Conservation (phyloP, 495 filamentous ascomycete genomes). For the Aspergillus bridgeri region DNA sequence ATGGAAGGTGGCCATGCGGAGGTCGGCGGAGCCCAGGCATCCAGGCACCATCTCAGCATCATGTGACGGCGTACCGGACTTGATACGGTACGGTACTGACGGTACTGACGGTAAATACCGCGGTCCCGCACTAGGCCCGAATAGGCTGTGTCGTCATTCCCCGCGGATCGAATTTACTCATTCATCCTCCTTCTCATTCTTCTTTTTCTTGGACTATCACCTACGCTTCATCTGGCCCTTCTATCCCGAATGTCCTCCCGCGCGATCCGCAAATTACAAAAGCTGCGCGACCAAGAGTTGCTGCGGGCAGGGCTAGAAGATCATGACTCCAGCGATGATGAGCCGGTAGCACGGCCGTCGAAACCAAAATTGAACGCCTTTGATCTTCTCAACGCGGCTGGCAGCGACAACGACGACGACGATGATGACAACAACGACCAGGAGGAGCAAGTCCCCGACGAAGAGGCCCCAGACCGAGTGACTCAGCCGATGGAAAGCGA, state of each 20-base stretch:
- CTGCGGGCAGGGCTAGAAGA: slow-evolving; percentile 48
- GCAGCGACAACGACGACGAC: slow-evolving; percentile 66
- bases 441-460: slow-evolving; percentile 35
- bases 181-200: too few species aligned
- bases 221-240: not conserved
- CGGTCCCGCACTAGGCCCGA: slow-evolving; percentile 26
- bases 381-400: slow-evolving; percentile 49
- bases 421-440: slow-evolving; percentile 37
- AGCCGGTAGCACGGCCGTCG: slow-evolving; percentile 27
- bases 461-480: slow-evolving; percentile 28
- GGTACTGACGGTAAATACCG: not conserved
- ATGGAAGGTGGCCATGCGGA: not conserved
- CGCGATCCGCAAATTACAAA: slow-evolving; percentile 73
- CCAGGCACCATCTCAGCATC: slow-evolving; percentile 1
- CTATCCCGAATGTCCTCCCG: slow-evolving; percentile 68
- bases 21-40: slow-evolving; percentile 8
- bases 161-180: slow-evolving; percentile 19
- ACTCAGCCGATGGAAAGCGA: slow-evolving; percentile 15
- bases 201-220: not conserved
- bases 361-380: slow-evolving; percentile 50
- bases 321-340: slow-evolving; percentile 52
- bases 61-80: not conserved
- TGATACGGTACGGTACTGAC: not conserved
- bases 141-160: slow-evolving; percentile 40
- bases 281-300: slow-evolving; percentile 59